Evolutionary conservation across 306 rosid genomes (phyloP), one percentile per base, ranked within the genome.

Genomic region (Castanea mollissima): DNA sequence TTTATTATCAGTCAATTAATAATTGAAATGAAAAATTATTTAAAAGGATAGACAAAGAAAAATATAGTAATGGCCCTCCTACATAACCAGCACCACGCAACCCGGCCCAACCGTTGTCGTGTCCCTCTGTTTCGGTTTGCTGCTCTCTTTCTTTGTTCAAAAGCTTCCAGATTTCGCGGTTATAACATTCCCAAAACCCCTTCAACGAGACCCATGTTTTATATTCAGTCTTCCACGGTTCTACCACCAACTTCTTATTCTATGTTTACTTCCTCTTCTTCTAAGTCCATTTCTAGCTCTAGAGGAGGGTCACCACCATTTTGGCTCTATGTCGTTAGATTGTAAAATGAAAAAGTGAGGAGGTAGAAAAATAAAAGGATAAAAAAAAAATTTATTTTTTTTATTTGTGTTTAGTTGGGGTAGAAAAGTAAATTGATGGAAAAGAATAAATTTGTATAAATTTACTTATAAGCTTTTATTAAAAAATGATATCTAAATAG

Each of bases 91-190:
- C 79, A 34, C 86, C 52, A 27, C 72, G 9, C 7, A 67, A 34
- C 18, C 21, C 21, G 21, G 21, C 21, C 51, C 14, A 49, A 49
- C 1, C 5, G 16, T 49, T 49, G 14, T 49, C 15, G 18, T 34
- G 6, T 19, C 15, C 5, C 3, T 0, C 18, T 5, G 14, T 14
- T 16, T 63, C 5, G 0, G 1, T 29, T 60, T 27, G 69, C 31
- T 29, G 21, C 9, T 63, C 41, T 13, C 46, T 64, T 9, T 67
- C 9, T 44, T 6, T 21, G 6, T 73, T 23, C 79, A 89, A 89
- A 92, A 97, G 97, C 93, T 82, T 83, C 84, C 23, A 69, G 11
- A 44, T 69, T 85, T 82, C 72, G 77, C 84, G 18, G 31, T 38
- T 56, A 78, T 21, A 32, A 14, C 21, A 67, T 78, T 86, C 78